phyloP scores from a whole-genome alignment of 495 filamentous ascomycete genomes.

The Aspergillus indologenus region DNA sequence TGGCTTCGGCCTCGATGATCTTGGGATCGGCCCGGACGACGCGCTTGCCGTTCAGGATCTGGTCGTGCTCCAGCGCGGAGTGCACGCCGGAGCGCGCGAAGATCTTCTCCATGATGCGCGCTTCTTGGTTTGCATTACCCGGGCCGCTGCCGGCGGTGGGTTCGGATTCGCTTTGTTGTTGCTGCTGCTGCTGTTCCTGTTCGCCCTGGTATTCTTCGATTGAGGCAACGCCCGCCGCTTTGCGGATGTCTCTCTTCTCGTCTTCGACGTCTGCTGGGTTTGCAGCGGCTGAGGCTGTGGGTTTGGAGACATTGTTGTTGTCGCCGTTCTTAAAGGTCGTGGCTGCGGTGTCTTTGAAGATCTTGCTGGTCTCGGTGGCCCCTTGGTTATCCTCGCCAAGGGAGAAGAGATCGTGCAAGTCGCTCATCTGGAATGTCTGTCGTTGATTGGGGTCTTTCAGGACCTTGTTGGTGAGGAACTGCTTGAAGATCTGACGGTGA shows the following conservation, averaged over 20 bases:
- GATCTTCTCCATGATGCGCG: slow-evolving; percentile 79
- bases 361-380: slow-evolving; percentile 73
- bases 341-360: slow-evolving; percentile 84
- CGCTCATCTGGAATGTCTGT: slow-evolving; percentile 77
- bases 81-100: slow-evolving; percentile 83
- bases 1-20: slow-evolving; percentile 78
- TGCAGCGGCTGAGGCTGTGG: slow-evolving; percentile 16
- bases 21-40: slow-evolving; percentile 62
- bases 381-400: slow-evolving; percentile 65
- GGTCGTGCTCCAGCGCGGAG: slow-evolving; percentile 82
- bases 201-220: slow-evolving; percentile 52
- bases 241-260: slow-evolving; percentile 43
- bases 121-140: slow-evolving; percentile 44
- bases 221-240: slow-evolving; percentile 57
- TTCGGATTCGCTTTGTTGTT: slow-evolving; percentile 28
- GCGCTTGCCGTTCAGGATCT: slow-evolving; percentile 70
- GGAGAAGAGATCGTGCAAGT: slow-evolving; percentile 88
- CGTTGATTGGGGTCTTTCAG: slow-evolving; percentile 86
- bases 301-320: slow-evolving; percentile 8
- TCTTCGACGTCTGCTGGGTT: slow-evolving; percentile 19
- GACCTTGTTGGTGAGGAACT: slow-evolving; percentile 93
- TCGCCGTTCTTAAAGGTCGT: slow-evolving; percentile 49
- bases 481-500: slow-evolving; percentile 96
- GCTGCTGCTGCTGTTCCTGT: slow-evolving; percentile 22
- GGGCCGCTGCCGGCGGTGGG: slow-evolving; percentile 22